Base-by-base conservation (phyloP, 2,329 filamentous ascomycete genomes). In the Plectosphaerella plurivora region DNA sequence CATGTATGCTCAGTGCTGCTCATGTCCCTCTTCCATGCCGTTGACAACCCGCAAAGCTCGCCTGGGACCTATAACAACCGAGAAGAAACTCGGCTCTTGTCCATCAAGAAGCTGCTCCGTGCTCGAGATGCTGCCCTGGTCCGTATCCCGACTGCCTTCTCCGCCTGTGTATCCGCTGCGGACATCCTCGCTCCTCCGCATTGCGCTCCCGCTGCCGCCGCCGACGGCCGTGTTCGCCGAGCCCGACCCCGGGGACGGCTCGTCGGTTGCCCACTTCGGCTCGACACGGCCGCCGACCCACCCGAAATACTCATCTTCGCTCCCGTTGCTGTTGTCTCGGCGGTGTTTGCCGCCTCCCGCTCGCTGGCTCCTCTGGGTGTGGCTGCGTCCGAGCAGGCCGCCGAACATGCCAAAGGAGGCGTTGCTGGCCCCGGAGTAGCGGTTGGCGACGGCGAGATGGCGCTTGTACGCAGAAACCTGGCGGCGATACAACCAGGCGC, bases 21-120 rank as follows among this genome's bases (percentile, higher is more conserved):
- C 41, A 20, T 44, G 16, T 15, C 51, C 55, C 18, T 73, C 60
- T 60, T 74, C 72, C 48, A 65, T 65, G 14, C 66, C 70, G 47
- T 89, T 89, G 20, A 89, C 84, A 36, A 89, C 85, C 61, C 84
- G 74, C 70, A 89, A 69, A 60, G 84, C 88, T 62, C 86, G 73
- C 61, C 85, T 74, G 20, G 86, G 86, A 55, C 85, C 86, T 67
- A 89, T 67, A 61, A 89, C 69, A 25, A 88, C 84, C 48, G 78
- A 87, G 65, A 88, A 83, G 68, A 89, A 91, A 53, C 79, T 87
- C 54, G 87, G 87, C 65, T 89, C 84, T 55, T 82, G 76, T 0
- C 81, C 82, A 4, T 73, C 75, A 15, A 87, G 61, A 56, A 88
- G 61, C 60, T 86, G 82, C 52, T 84, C 82, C 39, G 69, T 73